A percentile compares a stretch with the other conserved stretches of the same genome.
Evolutionary conservation across 1,284 basidiomycete genomes (phyloP).

Genomic region (Filobasidium uniguttulatum): DNA sequence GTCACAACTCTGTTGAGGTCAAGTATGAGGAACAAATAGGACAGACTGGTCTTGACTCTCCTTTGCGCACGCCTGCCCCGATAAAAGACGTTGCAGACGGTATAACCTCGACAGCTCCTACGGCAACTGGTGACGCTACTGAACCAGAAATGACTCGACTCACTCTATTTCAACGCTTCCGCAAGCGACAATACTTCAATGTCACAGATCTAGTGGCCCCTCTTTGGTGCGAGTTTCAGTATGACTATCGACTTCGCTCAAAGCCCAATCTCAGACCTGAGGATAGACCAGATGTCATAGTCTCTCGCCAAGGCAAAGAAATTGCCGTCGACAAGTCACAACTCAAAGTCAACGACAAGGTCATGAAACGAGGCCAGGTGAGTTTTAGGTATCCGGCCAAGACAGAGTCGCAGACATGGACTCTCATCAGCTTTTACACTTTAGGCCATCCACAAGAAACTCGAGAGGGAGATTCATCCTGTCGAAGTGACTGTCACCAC

Average conservation of each 20-base stretch:
- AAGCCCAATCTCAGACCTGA: constrained; percentile 45
- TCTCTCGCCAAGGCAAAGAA: constrained; percentile 49
- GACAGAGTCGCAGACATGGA: background rate
- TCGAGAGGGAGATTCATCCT: constrained; percentile 60
- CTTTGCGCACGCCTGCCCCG: no score
- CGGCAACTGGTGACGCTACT: no score
- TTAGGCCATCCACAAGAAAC: constrained; percentile 52
- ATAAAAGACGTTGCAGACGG: no score
- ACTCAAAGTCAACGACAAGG: constrained; percentile 48
- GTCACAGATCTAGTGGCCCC: constrained; percentile 44
- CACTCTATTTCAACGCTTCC: constrained; percentile 20
- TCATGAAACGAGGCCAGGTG: constrained; percentile 37
- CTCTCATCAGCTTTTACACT: constrained; percentile 7
- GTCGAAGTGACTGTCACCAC: constrained; percentile 45
- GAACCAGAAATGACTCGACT: no score
- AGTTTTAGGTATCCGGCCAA: background rate
- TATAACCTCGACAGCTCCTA: no score
- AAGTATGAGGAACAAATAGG: no score
- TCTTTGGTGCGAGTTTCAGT: constrained; percentile 46
- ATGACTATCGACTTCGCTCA: constrained; percentile 33
- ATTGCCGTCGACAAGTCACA: constrained; percentile 50
- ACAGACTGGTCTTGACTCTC: no score
- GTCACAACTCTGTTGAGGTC: no score
- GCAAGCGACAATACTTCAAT: constrained; percentile 28
- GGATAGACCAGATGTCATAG: constrained; percentile 49